Conservation (phyloP, 805 yeast genomes). For the Candida glaebosa region DNA sequence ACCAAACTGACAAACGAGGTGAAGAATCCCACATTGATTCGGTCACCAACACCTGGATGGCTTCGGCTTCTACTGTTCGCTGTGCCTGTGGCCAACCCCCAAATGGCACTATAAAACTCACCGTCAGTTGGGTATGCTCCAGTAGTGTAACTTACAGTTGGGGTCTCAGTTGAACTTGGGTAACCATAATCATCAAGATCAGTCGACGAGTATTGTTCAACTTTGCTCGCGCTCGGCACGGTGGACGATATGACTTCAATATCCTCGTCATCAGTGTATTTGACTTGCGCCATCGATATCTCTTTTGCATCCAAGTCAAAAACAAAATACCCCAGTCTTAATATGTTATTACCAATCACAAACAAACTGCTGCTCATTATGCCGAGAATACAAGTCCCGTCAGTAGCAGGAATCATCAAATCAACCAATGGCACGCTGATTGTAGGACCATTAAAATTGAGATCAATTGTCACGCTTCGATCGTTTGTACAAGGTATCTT, state of each 20-base stretch:
- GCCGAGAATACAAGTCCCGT: slow-evolving; percentile 5
- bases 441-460: slow-evolving; percentile 7
- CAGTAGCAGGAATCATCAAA: slow-evolving; percentile 3
- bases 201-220: neutral
- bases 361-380: slow-evolving; percentile 3
- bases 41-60: neutral
- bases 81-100: neutral
- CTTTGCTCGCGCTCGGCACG: neutral
- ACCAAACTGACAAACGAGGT: neutral
- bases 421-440: slow-evolving; percentile 7
- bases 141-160: neutral
- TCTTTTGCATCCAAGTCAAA: slow-evolving; percentile 56
- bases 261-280: slow-evolving; percentile 8
- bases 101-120: neutral
- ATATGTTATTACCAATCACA: slow-evolving; percentile 58
- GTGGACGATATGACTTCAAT: neutral
- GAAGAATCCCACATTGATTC: neutral
- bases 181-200: neutral
- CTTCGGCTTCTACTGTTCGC: neutral
- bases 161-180: neutral
- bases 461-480: slow-evolving; percentile 3
- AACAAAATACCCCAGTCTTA: slow-evolving; percentile 61
- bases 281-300: slow-evolving; percentile 46
- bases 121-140: neutral
- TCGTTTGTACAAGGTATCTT: neutral